These are phyloP conservation scores for Dissophora globulifera DNA, from an alignment of 192 early-diverging fungal genomes.

Conservation along the genomic window DNA sequence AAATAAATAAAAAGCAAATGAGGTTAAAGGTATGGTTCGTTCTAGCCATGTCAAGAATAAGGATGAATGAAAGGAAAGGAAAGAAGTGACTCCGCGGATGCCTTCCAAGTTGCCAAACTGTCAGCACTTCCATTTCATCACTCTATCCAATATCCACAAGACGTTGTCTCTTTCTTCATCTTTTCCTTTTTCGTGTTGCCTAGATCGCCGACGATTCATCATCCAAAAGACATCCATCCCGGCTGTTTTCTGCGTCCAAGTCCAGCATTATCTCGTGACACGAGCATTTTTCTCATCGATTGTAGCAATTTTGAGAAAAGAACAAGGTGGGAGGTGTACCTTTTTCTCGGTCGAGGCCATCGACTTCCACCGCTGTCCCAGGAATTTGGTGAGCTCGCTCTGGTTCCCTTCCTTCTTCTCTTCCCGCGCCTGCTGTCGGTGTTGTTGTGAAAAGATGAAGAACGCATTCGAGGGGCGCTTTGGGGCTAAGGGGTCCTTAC, in stretches of 20 bases:
- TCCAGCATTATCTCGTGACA: background rate
- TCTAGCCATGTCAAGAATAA: no score
- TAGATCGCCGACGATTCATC: no score
- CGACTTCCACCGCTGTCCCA: slow-evolving; percentile 49
- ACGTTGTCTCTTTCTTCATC: no score
- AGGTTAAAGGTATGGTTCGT: no score
- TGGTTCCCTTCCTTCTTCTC: slow-evolving; percentile 55
- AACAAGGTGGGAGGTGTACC: background rate
- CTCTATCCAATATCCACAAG: no score
- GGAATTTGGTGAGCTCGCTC: slow-evolving; percentile 51
- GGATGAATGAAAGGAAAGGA: no score
- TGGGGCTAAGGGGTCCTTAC: slow-evolving; percentile 54
- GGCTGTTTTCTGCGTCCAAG: no score
- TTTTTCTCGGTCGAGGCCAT: slow-evolving; percentile 54
- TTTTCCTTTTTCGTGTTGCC: no score
- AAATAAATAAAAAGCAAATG: background rate
- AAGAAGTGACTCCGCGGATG: no score
- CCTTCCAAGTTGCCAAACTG: no score
- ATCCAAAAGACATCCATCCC: no score
- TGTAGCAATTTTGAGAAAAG: background rate
- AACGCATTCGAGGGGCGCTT: slow-evolving; percentile 54
- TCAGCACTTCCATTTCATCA: no score
- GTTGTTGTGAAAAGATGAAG: slow-evolving; percentile 54
- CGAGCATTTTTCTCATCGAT: background rate
- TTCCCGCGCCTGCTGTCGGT: slow-evolving; percentile 49